Percentiles rank a stretch among this genome's conserved stretches.
Evolutionary conservation across 2,329 filamentous ascomycete species (phyloP).

Genomic region (Colletotrichum incanum): DNA sequence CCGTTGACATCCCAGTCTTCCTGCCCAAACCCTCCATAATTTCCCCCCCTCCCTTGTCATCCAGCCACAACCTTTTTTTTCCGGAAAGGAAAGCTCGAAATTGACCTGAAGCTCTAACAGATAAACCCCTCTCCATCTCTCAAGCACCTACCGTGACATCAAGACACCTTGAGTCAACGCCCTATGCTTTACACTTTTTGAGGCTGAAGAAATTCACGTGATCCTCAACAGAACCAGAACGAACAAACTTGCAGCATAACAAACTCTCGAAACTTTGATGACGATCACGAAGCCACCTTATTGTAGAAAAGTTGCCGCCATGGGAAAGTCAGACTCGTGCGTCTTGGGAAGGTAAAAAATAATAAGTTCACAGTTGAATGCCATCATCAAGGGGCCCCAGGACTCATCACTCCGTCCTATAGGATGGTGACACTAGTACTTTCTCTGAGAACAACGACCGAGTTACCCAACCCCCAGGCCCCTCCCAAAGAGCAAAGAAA

Average conservation of each 20-base stretch:
- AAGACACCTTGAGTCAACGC: not conserved
- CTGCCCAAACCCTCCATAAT: not conserved
- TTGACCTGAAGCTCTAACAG: not conserved
- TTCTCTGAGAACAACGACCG: not conserved
- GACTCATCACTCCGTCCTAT: not conserved
- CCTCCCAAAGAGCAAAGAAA: not conserved
- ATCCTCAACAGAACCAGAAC: not conserved
- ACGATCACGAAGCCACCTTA: not conserved
- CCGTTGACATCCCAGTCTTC: not conserved
- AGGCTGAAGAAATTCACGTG: not conserved
- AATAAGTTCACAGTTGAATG: not conserved
- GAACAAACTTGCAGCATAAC: not conserved
- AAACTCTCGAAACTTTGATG: not conserved
- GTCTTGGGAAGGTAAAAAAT: not conserved
- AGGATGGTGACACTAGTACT: not conserved
- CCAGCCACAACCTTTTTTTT: not conserved
- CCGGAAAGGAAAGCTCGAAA: not conserved
- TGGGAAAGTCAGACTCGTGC: not conserved
- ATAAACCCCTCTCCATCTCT: not conserved
- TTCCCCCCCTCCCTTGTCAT: not conserved
- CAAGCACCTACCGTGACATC: not conserved
- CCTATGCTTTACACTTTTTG: not conserved
- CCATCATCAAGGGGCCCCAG: no score
- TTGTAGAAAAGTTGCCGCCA: not conserved
- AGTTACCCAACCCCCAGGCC: no score